Percentiles rank a stretch among this genome's conserved stretches.
phyloP scores from a whole-genome alignment of 2,329 filamentous ascomycete genomes.

The Ceratocystis lukuohia region DNA sequence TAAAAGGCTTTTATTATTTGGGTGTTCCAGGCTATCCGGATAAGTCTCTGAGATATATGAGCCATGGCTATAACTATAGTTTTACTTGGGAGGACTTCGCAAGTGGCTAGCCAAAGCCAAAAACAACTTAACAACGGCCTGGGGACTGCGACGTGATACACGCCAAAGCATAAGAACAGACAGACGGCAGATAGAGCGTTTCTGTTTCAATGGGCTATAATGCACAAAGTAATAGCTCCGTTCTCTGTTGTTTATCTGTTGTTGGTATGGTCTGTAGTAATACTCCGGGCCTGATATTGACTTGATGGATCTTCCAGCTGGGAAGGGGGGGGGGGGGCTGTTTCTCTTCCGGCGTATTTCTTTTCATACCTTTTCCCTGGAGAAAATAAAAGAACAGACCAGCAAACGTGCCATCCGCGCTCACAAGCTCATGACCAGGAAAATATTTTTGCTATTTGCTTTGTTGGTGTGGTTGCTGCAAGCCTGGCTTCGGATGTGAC shows the following conservation, averaged over 20 bases:
- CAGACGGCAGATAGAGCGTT: not conserved
- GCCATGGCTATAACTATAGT: not conserved
- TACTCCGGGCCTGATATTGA: not conserved
- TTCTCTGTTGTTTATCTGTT: conserved; percentile 1
- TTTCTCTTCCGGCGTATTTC: not conserved
- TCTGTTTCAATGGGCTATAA: not conserved
- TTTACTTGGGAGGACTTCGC: not conserved
- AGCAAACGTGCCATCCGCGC: not conserved
- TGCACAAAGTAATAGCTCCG: not conserved
- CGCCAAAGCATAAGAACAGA: not conserved
- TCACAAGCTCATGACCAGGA: not conserved
- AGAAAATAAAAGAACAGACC: not conserved
- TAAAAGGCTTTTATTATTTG: not conserved
- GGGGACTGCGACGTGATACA: not conserved
- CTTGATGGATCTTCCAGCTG: conserved; percentile 1
- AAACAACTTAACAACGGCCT: not conserved
- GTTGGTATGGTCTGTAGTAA: not conserved
- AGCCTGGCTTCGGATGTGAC: conserved; percentile 2
- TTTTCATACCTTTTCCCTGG: not conserved
- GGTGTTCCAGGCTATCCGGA: not conserved
- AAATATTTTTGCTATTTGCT: not conserved
- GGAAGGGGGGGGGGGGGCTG: not conserved
- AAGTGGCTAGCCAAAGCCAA: not conserved
- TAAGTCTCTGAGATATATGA: not conserved
- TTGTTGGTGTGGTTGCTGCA: not conserved